Evolutionary conservation across 257 asterid species (phyloP), one percentile per base, ranked within the genome.

Genomic region (Penstemon eatonii): DNA sequence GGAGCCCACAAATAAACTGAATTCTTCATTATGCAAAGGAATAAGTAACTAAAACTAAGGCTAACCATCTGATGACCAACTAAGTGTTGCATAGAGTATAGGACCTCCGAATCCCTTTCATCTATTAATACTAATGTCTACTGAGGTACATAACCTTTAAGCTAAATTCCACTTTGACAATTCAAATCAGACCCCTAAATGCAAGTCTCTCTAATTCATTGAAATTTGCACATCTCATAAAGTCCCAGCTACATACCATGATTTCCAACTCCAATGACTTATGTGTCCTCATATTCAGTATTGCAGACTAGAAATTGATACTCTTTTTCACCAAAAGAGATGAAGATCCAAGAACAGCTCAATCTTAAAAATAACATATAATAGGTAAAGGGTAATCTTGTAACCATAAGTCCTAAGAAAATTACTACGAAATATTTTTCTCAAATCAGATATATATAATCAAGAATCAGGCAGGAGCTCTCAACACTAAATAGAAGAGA

Each of bases 101-200:
- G 12, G 8, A 46, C 25, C 33, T 25, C 33, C 8, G 13, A 58
- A 47, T 37, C 43, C 40, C 59, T 8, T 13, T 37, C n/a, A 11
- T 57, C 65, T 38, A 57, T 44, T 61, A 72, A 58, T 15, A n/a
- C 58, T 60, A 51, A 46, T 40, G 8, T 19, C 69, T 36, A 42
- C 37, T 36, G 47, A 50, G 12, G 5, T 36, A 37, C 36, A 25
- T 15, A 15, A 15, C 25, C 38, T 10, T 41, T 50, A n/a, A 13
- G 63, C 12, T 18, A 52, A 2, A n/a, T 61, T 53, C 49, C 63
- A 60, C 15, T 49, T 60, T 52, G 6, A 15, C 47, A 36, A 25
- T 52, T 41, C 42, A 7, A 9, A 44, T 47, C 43, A 60, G 62
- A 52, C 25, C 15, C 19, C 50, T 40, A 25, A 61, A 61, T 54